Base-by-base conservation (phyloP, 1,284 basidiomycete genomes). In the Earliella scabrosa region DNA sequence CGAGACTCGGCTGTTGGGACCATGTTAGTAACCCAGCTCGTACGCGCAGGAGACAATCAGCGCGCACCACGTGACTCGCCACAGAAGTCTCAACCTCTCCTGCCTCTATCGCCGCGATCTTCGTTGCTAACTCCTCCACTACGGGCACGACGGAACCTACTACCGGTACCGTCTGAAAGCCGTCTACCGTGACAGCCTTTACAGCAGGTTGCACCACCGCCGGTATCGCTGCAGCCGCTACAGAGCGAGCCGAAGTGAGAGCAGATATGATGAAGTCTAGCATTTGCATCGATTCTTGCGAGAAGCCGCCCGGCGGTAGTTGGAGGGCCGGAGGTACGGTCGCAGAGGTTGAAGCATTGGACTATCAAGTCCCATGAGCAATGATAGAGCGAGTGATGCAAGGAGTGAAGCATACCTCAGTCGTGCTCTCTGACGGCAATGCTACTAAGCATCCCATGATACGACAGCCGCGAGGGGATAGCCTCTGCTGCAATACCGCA, bases 391-490 rank as follows among this genome's bases (percentile, higher is more conserved):
- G 39, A 2, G 4, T 23, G 21, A 24, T 31, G 29, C 11, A 26
- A n/a, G 29, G 43, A 31, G 5, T 8, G 29, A n/a, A 20, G 32
- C 49, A 26, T 31, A 47, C 26, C 14, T 34, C 18, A 23, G 26
- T 34, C 16, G 38, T 18, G 18, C 36, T 14, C 24, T 18, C 49
- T 2, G 52, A 45, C 9, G 52, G 50, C 11, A 56, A 21, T 16
- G 40, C 54, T 20, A 50, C 47, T 18, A 60, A 32, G 45, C 58
- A 60, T 3, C 54, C 45, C 51, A 50, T 50, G n/a, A 44, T 27
- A 24, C 54, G 54, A 13, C 58, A 60, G 14, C 39, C 45, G 8
- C 57, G 45, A 35, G 41, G 40, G n/a, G 18, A 39, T 31, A 31
- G 20, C 4, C 14, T 18, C 27, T 27, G 29, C n/a, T n/a, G n/a